Evolutionary conservation across 176 grass and related monocot species (phyloP), one percentile per base, ranked within the genome.

Genomic region (Miscanthus lutarioriparius): DNA sequence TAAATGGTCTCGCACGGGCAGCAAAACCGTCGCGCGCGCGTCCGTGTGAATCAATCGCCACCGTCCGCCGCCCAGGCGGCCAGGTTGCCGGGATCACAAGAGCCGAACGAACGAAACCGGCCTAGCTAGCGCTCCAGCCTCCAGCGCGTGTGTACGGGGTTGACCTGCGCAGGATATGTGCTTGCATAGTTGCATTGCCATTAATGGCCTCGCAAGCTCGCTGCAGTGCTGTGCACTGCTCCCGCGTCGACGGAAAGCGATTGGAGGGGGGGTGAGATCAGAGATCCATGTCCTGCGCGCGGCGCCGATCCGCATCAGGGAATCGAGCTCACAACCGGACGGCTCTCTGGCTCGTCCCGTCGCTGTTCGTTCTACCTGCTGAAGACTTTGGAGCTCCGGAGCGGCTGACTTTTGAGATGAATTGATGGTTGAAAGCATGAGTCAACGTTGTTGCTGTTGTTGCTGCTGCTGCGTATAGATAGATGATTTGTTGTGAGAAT

Each of bases 161-260:
- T 53, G 49, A 53, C 49, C 17, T 53, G 49, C 17, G 49, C 49
- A 7, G 17, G 15, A 15, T 15, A 20, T 7, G 49, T 20, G 49
- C 49, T 20, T 20, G 49, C 49, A 30, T 30, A 1, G 28, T 20
- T 20, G 49, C 49, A 30, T 30, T 30, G 28, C 49, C 49, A 53
- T 53, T 53, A 53, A 53, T 53, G 49, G 49, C 49, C 49, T 53
- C 49, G 49, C 49, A 53, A 53, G 49, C 49, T 53, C 5, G 49
- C 16, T 53, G 17, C 49, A 53, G 4, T 53, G 49, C 16, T 53
- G 49, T 20, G 49, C 48, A 51, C 16, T 51, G 48, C 48, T 51
- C 48, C 48, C 16, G 48, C 48, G 48, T 51, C 48, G 48, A 51
- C 73, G 56, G 83, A 86, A 59, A 90, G 22, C 79, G 79, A 90